phyloP scores from a whole-genome alignment of 345 rosid species.

The Lumnitzera littorea region DNA sequence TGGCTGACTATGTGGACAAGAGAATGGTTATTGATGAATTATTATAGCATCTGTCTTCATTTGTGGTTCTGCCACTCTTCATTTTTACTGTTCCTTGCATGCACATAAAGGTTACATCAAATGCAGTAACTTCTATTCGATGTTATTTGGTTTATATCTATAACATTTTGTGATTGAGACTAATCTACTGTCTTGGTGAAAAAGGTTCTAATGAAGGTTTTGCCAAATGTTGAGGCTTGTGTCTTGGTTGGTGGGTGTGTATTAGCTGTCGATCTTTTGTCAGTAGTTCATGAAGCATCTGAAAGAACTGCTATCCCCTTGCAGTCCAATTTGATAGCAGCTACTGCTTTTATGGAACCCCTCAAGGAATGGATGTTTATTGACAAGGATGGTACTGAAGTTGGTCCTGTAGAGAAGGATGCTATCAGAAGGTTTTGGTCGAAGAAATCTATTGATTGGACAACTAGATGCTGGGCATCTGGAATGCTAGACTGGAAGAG shows the following conservation, averaged over 20 bases:
- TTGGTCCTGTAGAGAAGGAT: conserved; percentile 96
- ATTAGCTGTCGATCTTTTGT: conserved; percentile 93
- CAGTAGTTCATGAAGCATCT: conserved; percentile 91
- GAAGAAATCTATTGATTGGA: conserved; percentile 83
- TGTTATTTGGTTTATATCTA: too few species aligned
- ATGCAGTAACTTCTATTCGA: too few species aligned
- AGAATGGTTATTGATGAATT: too few species aligned
- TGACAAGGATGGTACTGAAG: conserved; percentile 67
- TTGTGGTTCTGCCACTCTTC: too few species aligned
- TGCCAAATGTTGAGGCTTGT: conserved; percentile 86
- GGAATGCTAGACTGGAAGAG: conserved; percentile 98
- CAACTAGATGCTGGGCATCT: conserved; percentile 84
- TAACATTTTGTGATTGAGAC: too few species aligned
- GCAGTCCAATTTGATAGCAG: conserved; percentile 94
- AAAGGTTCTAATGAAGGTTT: conserved; percentile 89
- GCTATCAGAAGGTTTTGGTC: conserved; percentile 94
- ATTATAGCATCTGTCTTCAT: too few species aligned
- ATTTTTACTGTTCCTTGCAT: too few species aligned
- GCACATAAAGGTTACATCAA: too few species aligned
- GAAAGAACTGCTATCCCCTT: conserved; percentile 96
- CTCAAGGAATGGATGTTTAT: conserved; percentile 95
- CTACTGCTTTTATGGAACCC: conserved; percentile 99
- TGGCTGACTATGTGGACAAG: too few species aligned
- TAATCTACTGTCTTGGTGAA: too few species aligned
- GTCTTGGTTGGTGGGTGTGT: conserved; percentile 98